These are phyloP conservation scores for Trichoderma sp. DNA, from an alignment of 2,329 filamentous ascomycete species.

Conservation along the genomic window DNA sequence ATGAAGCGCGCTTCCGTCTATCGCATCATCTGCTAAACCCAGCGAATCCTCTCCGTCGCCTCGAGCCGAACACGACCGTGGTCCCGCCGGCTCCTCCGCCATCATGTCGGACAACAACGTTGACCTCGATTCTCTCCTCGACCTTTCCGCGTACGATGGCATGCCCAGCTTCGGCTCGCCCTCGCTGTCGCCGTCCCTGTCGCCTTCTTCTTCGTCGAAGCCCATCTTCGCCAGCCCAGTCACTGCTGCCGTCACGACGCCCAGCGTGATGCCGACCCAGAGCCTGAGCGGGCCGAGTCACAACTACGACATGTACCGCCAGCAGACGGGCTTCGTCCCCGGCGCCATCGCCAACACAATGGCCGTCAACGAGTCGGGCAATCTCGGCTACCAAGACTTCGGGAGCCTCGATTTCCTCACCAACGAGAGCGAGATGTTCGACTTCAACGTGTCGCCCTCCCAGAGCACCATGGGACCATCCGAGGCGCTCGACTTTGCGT, in stretches of 20 bases:
- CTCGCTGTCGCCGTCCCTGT: slow-evolving; percentile 61
- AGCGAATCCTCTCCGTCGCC: not conserved
- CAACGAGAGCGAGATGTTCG: slow-evolving; percentile 66
- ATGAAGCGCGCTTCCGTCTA: too few species aligned
- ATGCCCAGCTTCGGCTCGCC: slow-evolving; percentile 61
- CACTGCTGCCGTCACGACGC: slow-evolving; percentile 56
- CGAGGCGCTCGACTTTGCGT: slow-evolving; percentile 62
- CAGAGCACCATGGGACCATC: slow-evolving; percentile 59
- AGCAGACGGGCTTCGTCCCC: slow-evolving; percentile 89
- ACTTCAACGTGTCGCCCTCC: slow-evolving; percentile 71
- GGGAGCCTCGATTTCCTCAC: slow-evolving; percentile 56
- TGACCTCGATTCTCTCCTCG: slow-evolving; percentile 60
- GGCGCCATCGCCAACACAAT: slow-evolving; percentile 80
- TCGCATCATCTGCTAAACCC: too few species aligned
- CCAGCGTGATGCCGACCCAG: slow-evolving; percentile 60
- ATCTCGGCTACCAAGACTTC: slow-evolving; percentile 56
- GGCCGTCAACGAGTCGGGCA: slow-evolving; percentile 68
- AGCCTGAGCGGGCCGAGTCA: slow-evolving; percentile 82
- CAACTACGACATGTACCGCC: slow-evolving; percentile 92
- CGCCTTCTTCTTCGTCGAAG: slow-evolving; percentile 58
- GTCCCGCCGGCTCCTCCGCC: slow-evolving; percentile 19
- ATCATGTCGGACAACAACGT: slow-evolving; percentile 50
- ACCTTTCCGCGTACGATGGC: slow-evolving; percentile 65
- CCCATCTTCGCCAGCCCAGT: slow-evolving; percentile 55
- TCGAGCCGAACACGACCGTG: slow-evolving; percentile 9